A percentile compares a stretch with the other conserved stretches of the same genome.
These are phyloP conservation scores for Starmerella powellii DNA, from an alignment of 805 yeast species.

Conservation along the genomic window DNA sequence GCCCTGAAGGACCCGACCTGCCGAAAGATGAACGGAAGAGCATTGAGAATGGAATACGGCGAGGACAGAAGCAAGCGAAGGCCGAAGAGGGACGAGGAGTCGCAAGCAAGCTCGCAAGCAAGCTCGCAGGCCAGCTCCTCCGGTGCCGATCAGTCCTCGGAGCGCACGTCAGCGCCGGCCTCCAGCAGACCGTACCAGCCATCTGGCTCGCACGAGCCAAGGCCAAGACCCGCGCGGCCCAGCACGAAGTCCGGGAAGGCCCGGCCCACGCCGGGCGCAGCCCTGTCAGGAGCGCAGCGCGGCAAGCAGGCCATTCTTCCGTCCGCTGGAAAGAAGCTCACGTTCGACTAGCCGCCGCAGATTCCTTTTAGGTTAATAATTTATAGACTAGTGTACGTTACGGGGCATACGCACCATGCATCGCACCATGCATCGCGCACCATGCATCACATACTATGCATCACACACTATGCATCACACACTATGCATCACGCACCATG, in stretches of 20 bases:
- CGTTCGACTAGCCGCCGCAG: constrained; percentile 37
- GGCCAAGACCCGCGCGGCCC: too few species aligned
- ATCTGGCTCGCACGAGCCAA: too few species aligned
- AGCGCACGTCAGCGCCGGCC: too few species aligned
- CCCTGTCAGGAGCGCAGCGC: constrained; percentile 78
- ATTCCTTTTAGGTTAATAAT: neutral
- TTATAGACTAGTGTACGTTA: constrained; percentile 19
- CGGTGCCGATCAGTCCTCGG: neutral
- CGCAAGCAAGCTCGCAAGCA: constrained; percentile 17
- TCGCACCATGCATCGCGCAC: neutral
- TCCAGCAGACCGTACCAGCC: too few species aligned
- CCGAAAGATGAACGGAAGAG: constrained; percentile 56
- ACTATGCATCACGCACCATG: too few species aligned
- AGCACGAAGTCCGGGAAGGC: constrained; percentile 6
- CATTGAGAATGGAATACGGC: constrained; percentile 79
- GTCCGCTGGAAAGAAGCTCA: constrained; percentile 77
- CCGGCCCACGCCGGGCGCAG: constrained; percentile 50
- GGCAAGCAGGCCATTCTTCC: constrained; percentile 80
- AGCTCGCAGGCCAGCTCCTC: neutral
- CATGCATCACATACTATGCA: too few species aligned
- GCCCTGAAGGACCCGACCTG: constrained; percentile 67
- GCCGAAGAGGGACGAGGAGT: constrained; percentile 34
- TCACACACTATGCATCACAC: too few species aligned
- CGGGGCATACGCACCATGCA: neutral
- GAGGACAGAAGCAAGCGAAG: constrained; percentile 78